A percentile compares a stretch with the other conserved stretches of the same genome.
These are phyloP conservation scores for Fusarium verticillioides DNA, from an alignment of 2,329 filamentous ascomycete genomes.

Conservation along the genomic window DNA sequence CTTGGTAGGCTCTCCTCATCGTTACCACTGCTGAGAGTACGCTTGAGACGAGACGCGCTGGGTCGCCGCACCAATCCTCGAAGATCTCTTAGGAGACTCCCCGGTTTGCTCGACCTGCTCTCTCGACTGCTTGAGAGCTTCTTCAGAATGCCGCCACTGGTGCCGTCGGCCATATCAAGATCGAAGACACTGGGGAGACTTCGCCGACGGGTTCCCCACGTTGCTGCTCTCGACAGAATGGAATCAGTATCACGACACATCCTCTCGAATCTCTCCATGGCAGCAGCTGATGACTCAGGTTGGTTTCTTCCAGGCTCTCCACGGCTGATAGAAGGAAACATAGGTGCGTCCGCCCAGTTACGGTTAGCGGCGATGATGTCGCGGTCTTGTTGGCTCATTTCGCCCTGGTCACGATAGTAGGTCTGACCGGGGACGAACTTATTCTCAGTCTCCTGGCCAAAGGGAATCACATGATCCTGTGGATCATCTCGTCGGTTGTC, in stretches of 20 bases:
- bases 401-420: slow-evolving; percentile 58
- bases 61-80: slow-evolving; percentile 62
- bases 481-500: slow-evolving; percentile 42
- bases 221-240: slow-evolving; percentile 71
- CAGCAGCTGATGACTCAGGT: slow-evolving; percentile 63
- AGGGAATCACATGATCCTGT: slow-evolving; percentile 55
- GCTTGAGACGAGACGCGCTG: slow-evolving; percentile 59
- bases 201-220: slow-evolving; percentile 75
- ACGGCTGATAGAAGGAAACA: slow-evolving; percentile 57
- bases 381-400: slow-evolving; percentile 59
- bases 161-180: slow-evolving; percentile 63
- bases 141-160: slow-evolving; percentile 71
- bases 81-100: slow-evolving; percentile 59
- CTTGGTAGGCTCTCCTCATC: slow-evolving; percentile 45
- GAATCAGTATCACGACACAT: slow-evolving; percentile 67
- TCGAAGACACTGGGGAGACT: slow-evolving; percentile 71
- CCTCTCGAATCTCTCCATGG: slow-evolving; percentile 63
- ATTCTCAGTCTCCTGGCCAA: slow-evolving; percentile 63
- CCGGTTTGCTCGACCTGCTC: slow-evolving; percentile 59
- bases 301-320: slow-evolving; percentile 52
- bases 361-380: slow-evolving; percentile 61
- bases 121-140: slow-evolving; percentile 66
- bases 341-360: slow-evolving; percentile 62
- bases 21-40: slow-evolving; percentile 54
- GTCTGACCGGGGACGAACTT: slow-evolving; percentile 59